These are phyloP conservation scores for Singerocomus inundabilis DNA, from an alignment of 1,284 basidiomycete species.

Conservation along the genomic window DNA sequence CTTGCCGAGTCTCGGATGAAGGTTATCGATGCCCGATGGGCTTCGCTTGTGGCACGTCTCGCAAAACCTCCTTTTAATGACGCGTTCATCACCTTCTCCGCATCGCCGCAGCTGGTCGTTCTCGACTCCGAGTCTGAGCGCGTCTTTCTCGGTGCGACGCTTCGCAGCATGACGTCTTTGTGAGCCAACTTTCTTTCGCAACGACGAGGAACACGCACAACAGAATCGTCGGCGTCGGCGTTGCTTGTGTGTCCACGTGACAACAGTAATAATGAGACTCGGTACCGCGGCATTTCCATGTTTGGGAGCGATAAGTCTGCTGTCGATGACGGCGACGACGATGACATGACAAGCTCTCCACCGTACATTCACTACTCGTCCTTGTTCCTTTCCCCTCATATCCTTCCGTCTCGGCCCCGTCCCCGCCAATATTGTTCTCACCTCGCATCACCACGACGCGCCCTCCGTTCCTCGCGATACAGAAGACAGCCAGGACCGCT, in stretches of 20 bases:
- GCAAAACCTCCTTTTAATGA: conserved; percentile 62
- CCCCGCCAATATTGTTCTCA: not conserved
- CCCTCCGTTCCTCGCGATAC: not conserved
- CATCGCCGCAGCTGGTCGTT: conserved; percentile 45
- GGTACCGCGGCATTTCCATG: conserved; percentile 5
- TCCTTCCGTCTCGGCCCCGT: not conserved
- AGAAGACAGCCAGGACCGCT: not conserved
- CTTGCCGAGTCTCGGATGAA: conserved; percentile 37
- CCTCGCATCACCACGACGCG: conserved; percentile 1
- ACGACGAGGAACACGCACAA: conserved; percentile 48
- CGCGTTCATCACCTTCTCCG: conserved; percentile 68
- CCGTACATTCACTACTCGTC: not conserved
- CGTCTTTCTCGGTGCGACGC: conserved; percentile 36
- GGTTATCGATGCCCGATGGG: conserved; percentile 66
- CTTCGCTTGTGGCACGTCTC: conserved; percentile 51
- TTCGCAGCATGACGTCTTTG: too few species aligned
- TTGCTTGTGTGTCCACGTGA: conserved; percentile 19
- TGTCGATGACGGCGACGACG: not conserved
- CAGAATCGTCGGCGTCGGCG: conserved; percentile 52
- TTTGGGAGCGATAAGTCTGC: conserved; percentile 7
- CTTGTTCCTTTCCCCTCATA: conserved; percentile 11
- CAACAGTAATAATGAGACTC: too few species aligned
- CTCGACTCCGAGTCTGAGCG: conserved; percentile 41
- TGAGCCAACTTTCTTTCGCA: conserved; percentile 22
- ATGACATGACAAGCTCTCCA: conserved; percentile 5